Conservation (phyloP, 2,329 filamentous ascomycete genomes). For the Hypoxylon sp. region DNA sequence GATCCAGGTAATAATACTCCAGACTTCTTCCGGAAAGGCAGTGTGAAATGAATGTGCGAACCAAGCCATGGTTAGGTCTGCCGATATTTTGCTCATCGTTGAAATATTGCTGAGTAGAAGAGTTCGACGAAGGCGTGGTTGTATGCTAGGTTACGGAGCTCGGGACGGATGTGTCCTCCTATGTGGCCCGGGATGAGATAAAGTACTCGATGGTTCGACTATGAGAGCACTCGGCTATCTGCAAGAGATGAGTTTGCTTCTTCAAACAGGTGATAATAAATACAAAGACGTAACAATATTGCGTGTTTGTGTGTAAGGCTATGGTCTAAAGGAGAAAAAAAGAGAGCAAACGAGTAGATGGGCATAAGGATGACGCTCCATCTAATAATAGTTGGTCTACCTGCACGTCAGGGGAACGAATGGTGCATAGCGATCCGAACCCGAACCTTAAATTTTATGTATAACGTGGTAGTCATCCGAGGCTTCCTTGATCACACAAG, state of each 20-base stretch:
- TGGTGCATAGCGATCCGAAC: constrained; percentile 21
- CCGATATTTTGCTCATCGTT: constrained; percentile 41
- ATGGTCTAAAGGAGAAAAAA: background rate
- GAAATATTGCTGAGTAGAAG: constrained; percentile 13
- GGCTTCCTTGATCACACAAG: constrained; percentile 17
- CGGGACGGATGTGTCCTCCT: constrained; percentile 26
- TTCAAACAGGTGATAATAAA: background rate
- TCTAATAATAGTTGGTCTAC: constrained; percentile 26
- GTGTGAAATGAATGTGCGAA: constrained; percentile 45
- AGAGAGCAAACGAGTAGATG: constrained; percentile 10
- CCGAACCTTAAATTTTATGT: constrained; percentile 22
- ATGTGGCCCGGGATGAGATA: constrained; percentile 14
- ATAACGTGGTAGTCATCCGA: constrained; percentile 33
- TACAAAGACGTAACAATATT: constrained; percentile 4
- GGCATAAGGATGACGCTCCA: constrained; percentile 24
- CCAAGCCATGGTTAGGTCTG: constrained; percentile 46
- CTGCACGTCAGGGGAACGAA: constrained; percentile 13
- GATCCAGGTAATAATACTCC: constrained; percentile 52
- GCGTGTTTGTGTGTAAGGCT: background rate
- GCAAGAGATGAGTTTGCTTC: constrained; percentile 9
- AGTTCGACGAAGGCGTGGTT: background rate
- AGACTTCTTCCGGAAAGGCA: constrained; percentile 45
- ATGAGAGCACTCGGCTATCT: constrained; percentile 7
- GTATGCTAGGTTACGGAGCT: background rate
- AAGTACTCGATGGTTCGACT: constrained; percentile 21